phyloP scores from a whole-genome alignment of 2,329 filamentous ascomycete species.

The Trichoderma hamatum region DNA sequence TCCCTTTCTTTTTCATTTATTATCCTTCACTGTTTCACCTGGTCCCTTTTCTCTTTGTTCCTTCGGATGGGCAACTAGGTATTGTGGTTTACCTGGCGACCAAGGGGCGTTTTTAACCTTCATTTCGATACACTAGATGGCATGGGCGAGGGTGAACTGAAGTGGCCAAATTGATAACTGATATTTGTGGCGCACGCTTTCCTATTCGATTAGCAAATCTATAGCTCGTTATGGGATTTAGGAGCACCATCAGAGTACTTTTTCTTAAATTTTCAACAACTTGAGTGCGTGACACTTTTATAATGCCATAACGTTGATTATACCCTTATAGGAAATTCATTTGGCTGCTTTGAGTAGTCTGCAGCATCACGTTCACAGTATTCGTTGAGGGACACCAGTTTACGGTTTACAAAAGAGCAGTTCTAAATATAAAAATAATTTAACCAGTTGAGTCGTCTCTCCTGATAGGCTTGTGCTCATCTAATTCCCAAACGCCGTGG shows the following conservation, averaged over 20 bases:
- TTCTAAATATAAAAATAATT: background rate
- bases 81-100: constrained; percentile 2
- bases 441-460: background rate
- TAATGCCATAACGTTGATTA: background rate
- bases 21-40: background rate
- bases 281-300: background rate
- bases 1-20: background rate
- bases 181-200: background rate
- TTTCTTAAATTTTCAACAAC: background rate
- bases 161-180: constrained; percentile 13
- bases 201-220: background rate
- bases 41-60: background rate
- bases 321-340: background rate
- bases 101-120: constrained; percentile 21
- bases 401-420: background rate
- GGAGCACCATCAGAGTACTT: background rate
- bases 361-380: background rate
- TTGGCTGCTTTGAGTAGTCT: background rate
- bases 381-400: background rate
- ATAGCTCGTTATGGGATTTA: background rate
- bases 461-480: background rate
- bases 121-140: constrained; percentile 21
- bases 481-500: constrained; percentile 15
- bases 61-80: background rate
- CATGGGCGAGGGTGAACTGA: background rate